phyloP scores from a whole-genome alignment of 768 basidiomycete species.

The Tylopilus felleus region DNA sequence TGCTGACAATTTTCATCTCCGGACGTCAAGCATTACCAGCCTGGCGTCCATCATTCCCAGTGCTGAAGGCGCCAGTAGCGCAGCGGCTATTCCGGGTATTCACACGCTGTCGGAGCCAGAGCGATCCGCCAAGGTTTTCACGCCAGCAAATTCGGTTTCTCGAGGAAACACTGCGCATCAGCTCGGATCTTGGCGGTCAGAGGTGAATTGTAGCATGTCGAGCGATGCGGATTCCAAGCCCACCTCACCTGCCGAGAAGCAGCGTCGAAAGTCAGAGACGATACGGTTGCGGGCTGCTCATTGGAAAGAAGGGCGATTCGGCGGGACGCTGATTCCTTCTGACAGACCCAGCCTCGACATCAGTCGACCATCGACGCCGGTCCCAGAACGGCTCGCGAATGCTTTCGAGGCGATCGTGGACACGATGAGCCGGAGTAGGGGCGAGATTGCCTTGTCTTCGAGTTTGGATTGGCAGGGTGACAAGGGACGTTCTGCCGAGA shows the following conservation, averaged over 20 bases:
- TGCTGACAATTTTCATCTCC: slow-evolving; percentile 42
- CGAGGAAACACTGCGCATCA: slow-evolving; percentile 5
- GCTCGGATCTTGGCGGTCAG: slow-evolving; percentile 15
- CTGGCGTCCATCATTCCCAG: slow-evolving; percentile 37
- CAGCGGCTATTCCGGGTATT: slow-evolving; percentile 2
- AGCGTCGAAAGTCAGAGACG: slow-evolving; percentile 43
- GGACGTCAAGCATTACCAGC: slow-evolving; percentile 55
- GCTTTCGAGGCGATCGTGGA: slow-evolving; percentile 48
- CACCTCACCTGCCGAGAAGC: slow-evolving; percentile 23
- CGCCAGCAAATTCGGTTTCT: slow-evolving; percentile 3
- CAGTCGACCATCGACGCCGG: slow-evolving; percentile 30
- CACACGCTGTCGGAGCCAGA: neutral
- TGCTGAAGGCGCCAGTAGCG: slow-evolving; percentile 11
- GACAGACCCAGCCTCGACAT: slow-evolving; percentile 16
- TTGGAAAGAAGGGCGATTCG: slow-evolving; percentile 58
- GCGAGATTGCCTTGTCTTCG: slow-evolving; percentile 6
- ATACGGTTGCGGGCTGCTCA: slow-evolving; percentile 55
- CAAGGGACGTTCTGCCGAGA: neutral
- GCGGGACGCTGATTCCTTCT: slow-evolving; percentile 30
- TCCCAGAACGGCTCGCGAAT: slow-evolving; percentile 40
- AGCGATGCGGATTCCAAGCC: slow-evolving; percentile 30
- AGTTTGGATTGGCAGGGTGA: slow-evolving; percentile 9
- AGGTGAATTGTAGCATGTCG: neutral
- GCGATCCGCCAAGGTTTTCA: slow-evolving; percentile 1
- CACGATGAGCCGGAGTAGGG: slow-evolving; percentile 31